Evolutionary conservation across 352 stramenopile species (phyloP).

Genomic region (Globisporangium sylvaticum): DNA sequence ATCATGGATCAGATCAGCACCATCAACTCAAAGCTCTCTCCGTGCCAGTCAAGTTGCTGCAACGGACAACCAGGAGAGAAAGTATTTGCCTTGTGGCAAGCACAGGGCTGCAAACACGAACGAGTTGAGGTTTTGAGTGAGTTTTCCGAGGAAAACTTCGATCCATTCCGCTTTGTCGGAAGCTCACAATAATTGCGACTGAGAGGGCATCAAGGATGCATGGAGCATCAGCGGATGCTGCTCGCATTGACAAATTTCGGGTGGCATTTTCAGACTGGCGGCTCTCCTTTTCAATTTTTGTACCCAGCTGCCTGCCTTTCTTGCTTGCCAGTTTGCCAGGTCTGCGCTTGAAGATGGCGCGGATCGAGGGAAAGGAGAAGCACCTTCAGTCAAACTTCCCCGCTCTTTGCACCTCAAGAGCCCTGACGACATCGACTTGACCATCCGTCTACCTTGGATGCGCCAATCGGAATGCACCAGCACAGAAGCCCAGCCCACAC

Average conservation of each 20-base stretch:
- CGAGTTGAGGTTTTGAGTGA: not conserved
- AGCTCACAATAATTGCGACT: not conserved
- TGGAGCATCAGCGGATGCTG: not conserved
- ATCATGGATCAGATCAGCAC: not conserved
- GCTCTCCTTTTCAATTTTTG: not conserved
- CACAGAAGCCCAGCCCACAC: not conserved
- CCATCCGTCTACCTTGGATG: constrained; percentile 6
- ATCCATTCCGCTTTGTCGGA: not conserved
- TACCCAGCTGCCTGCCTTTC: not conserved
- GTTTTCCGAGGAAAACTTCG: not conserved
- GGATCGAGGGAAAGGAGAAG: not conserved
- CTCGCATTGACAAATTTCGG: not conserved
- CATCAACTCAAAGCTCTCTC: not conserved
- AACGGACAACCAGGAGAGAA: not conserved
- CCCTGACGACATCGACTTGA: constrained; percentile 4
- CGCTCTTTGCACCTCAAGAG: not conserved
- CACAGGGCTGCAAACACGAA: not conserved
- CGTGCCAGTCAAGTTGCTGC: not conserved
- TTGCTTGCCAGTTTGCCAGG: not conserved
- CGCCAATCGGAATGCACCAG: constrained; percentile 11
- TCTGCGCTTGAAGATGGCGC: not conserved
- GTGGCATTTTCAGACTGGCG: not conserved
- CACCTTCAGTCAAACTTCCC: not conserved
- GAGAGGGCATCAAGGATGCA: too few relatives aligned
- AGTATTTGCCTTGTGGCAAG: not conserved